Percentiles rank a stretch among this genome's conserved stretches.
These are phyloP conservation scores for Dissophora ornata DNA, from an alignment of 192 early-diverging fungal genomes.

Conservation along the genomic window DNA sequence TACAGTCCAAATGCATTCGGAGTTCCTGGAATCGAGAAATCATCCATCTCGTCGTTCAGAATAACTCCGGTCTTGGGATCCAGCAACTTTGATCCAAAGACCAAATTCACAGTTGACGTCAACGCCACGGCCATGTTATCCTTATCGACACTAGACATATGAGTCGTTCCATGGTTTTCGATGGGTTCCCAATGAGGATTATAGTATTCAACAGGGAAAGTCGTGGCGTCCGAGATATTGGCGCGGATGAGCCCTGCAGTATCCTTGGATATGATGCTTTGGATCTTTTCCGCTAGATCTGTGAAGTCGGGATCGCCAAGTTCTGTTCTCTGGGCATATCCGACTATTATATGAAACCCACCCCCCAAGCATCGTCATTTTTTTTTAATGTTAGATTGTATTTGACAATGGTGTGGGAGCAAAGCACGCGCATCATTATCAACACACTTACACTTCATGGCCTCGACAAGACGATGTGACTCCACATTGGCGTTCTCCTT, in stretches of 20 bases:
- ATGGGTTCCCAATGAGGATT: slow-evolving; percentile 79
- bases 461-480: slow-evolving; percentile 87
- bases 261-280: slow-evolving; percentile 76
- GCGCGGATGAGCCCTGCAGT: slow-evolving; percentile 70
- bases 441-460: slow-evolving; percentile 81
- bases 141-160: slow-evolving; percentile 83
- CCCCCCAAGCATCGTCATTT: too few relatives aligned
- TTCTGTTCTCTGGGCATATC: slow-evolving; percentile 83
- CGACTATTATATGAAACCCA: slow-evolving; percentile 52
- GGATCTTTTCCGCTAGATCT: slow-evolving; percentile 67
- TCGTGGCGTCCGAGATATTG: slow-evolving; percentile 79
- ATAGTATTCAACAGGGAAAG: slow-evolving; percentile 81
- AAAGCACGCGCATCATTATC: too few relatives aligned
- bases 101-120: slow-evolving; percentile 90
- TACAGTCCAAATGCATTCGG: slow-evolving; percentile 83
- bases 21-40: slow-evolving; percentile 84
- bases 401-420: too few relatives aligned
- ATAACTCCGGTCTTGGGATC: slow-evolving; percentile 89
- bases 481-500: slow-evolving; percentile 72
- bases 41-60: slow-evolving; percentile 96
- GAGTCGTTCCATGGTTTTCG: slow-evolving; percentile 91
- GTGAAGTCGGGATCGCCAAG: slow-evolving; percentile 83
- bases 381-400: too few relatives aligned
- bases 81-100: slow-evolving; percentile 90
- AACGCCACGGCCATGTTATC: slow-evolving; percentile 83